phyloP scores from a whole-genome alignment of 2,329 filamentous ascomycete species.

The Ceratocystiopsis minuta region DNA sequence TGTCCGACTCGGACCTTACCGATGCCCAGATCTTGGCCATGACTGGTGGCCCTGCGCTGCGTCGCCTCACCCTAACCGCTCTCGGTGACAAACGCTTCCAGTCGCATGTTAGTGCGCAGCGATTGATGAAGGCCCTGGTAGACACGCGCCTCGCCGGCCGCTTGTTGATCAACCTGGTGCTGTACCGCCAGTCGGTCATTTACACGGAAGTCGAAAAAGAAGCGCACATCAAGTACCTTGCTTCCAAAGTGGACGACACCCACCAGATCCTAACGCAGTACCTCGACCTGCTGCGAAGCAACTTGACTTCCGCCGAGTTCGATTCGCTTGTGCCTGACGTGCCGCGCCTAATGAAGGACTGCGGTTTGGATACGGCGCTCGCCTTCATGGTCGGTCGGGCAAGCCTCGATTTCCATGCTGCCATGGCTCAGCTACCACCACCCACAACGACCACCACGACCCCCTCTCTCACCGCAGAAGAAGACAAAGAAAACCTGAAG shows the following conservation, averaged over 20 bases:
- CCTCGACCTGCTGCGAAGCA: constrained; percentile 70
- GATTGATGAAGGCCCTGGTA: constrained; percentile 62
- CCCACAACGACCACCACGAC: neutral
- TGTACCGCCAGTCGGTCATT: constrained; percentile 75
- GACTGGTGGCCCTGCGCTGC: constrained; percentile 66
- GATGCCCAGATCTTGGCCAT: constrained; percentile 76
- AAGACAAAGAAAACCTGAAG: constrained; percentile 5
- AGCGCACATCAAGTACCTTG: constrained; percentile 74
- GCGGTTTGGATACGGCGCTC: constrained; percentile 59
- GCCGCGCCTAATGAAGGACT: constrained; percentile 54
- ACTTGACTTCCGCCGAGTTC: constrained; percentile 58
- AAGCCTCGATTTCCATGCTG: constrained; percentile 42
- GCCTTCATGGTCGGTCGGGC: constrained; percentile 72
- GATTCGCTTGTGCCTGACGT: constrained; percentile 62
- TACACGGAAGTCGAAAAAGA: constrained; percentile 53
- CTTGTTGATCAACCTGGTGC: constrained; percentile 75
- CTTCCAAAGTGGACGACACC: constrained; percentile 77
- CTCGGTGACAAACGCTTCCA: constrained; percentile 54
- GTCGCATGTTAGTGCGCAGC: constrained; percentile 53
- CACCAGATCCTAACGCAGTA: constrained; percentile 76
- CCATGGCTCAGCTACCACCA: constrained; percentile 19
- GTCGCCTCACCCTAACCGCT: constrained; percentile 61
- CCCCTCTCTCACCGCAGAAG: neutral
- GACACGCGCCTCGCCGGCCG: constrained; percentile 64
- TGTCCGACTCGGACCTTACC: constrained; percentile 71